phyloP scores from a whole-genome alignment of 257 asterid genomes.

The Solanum chmielewskii region DNA sequence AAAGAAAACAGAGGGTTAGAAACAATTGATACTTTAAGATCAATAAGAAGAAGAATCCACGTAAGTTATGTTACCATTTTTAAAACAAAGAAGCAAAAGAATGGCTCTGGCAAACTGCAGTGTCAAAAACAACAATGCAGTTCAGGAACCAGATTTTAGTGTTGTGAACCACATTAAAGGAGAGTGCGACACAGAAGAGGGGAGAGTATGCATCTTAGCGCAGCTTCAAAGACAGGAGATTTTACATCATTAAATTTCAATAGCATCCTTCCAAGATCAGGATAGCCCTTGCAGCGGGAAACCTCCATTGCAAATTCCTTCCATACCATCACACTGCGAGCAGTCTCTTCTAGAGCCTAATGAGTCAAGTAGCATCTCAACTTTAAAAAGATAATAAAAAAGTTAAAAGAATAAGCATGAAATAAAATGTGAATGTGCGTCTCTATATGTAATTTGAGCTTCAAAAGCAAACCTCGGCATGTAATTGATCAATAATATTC shows the following conservation, averaged over 20 bases:
- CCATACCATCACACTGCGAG: constrained; percentile 66
- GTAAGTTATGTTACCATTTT: not conserved
- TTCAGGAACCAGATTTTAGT: not conserved
- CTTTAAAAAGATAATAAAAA: not conserved
- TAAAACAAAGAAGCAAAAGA: not conserved
- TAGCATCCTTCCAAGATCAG: constrained; percentile 88
- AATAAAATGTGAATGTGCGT: not conserved
- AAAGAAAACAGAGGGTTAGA: not conserved
- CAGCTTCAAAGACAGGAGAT: constrained; percentile 11
- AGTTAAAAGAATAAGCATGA: not conserved
- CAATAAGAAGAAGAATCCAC: not conserved
- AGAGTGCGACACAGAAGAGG: not conserved
- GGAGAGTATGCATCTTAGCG: not conserved
- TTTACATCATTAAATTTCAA: constrained; percentile 76
- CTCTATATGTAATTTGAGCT: not conserved
- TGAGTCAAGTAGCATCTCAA: constrained; percentile 10
- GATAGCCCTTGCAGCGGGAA: constrained; percentile 70
- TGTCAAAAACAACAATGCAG: not conserved
- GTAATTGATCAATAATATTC: constrained; percentile 71
- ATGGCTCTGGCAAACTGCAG: not conserved
- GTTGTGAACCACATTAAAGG: not conserved
- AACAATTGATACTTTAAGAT: not conserved
- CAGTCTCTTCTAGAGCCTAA: constrained; percentile 75
- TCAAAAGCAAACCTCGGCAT: constrained; percentile 60
- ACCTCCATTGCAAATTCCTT: constrained; percentile 90